Evolutionary conservation across 306 rosid species (phyloP), one percentile per base, ranked within the genome.

Genomic region (Citrullus colocynthis): DNA sequence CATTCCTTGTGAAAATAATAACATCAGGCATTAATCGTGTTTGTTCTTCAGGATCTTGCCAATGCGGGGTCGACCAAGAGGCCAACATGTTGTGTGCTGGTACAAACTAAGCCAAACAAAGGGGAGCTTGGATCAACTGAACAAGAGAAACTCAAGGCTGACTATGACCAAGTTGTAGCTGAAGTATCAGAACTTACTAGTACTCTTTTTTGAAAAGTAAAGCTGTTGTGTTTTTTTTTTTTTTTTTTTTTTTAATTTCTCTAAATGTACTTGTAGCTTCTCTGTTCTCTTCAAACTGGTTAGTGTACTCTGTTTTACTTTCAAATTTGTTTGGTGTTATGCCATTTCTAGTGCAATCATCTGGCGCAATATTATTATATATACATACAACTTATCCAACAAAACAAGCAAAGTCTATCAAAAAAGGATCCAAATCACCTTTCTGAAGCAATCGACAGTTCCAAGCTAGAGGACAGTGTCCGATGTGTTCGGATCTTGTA

Each of bases 41-140:
- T 36, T 51, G 57, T 62, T 37, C 37, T 81, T 10, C 86, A 96
- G 99, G 99, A 96, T 75, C 97, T 96, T 61, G 98, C 99, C 58
- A 87, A 75, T 83, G 99, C 98, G 6, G 99, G 97, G 67, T 89
- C 89, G 59, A 92, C 99, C 17, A 96, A 96, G 96, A 92, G 98
- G 88, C 99, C 99, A 52, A 96, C 99, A 14, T 90, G 98, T 85
- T 90, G 99, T 64, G 93, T 95, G 79, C 82, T 95, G 83, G 97
- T 95, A 61, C 55, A 64, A 83, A 91, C 97, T 20, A 92, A 92
- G 83, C 97, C 98, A 59, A 52, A 84, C 62, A 96, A 96, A 87
- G 99, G 96, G 21, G 96, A 86, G 73, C 63, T 92, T 21, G 86
- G 77, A 16, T 69, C 85, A 48, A 93, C 85, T 6, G 97, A 88